A percentile compares a stretch with the other conserved stretches of the same genome.
Evolutionary conservation across 305 asterid genomes (phyloP).

Genomic region (Nicotiana rustica): DNA sequence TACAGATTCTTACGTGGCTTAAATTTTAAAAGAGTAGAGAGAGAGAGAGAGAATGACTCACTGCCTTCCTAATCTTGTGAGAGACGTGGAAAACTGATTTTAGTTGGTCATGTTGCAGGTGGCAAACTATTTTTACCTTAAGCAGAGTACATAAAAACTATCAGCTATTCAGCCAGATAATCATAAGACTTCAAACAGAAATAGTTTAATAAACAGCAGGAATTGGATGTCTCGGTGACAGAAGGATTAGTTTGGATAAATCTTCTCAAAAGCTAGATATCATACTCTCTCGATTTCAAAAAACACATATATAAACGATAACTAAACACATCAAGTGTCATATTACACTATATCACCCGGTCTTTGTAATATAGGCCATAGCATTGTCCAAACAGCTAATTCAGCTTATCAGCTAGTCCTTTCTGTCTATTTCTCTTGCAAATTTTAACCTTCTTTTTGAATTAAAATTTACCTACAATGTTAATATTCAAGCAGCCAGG

Average conservation of each 20-base stretch:
- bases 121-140: slow-evolving; percentile 88
- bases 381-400: neutral
- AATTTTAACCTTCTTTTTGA: neutral
- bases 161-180: slow-evolving; percentile 30
- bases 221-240: neutral
- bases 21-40: neutral
- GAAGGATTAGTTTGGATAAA: neutral
- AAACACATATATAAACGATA: neutral
- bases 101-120: slow-evolving; percentile 95
- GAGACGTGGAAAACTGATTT: slow-evolving; percentile 94
- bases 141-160: slow-evolving; percentile 30
- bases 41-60: slow-evolving; percentile 50
- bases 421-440: neutral
- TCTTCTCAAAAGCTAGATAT: slow-evolving; percentile 10
- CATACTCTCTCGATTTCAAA: neutral
- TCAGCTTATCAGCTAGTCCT: neutral
- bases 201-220: neutral
- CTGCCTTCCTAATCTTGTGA: slow-evolving; percentile 85
- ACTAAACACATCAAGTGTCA: slow-evolving; percentile 1
- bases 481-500: neutral
- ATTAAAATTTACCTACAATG: neutral
- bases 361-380: neutral
- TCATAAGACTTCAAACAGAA: neutral
- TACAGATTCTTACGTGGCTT: neutral
- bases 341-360: neutral